phyloP scores from a whole-genome alignment of 768 basidiomycete species.

The Tricholoma sp. region DNA sequence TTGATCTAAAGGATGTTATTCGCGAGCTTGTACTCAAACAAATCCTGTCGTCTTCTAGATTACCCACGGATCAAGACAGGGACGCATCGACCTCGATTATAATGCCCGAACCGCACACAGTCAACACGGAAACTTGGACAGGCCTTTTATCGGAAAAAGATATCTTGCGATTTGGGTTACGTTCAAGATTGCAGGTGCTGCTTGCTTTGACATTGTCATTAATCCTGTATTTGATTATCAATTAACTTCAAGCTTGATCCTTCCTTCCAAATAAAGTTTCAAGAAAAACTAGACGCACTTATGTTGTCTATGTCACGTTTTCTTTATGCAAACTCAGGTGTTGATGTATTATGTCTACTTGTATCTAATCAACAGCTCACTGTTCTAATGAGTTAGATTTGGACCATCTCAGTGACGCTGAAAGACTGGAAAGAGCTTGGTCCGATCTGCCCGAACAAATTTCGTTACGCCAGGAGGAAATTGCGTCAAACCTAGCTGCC shows the following conservation, averaged over 20 bases:
- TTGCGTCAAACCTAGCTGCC: conserved; percentile 5
- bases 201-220: not conserved
- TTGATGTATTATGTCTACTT: not conserved
- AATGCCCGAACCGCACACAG: not conserved
- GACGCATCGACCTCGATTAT: not conserved
- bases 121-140: not conserved
- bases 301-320: conserved; percentile 16
- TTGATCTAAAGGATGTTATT: conserved; percentile 1
- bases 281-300: conserved; percentile 18
- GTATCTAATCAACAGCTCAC: not conserved
- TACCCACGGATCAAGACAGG: not conserved
- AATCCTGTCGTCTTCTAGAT: not conserved
- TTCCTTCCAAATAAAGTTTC: not conserved
- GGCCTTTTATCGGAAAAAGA: conserved; percentile 7
- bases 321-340: conserved; percentile 14
- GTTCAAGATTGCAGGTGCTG: conserved; percentile 4
- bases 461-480: not conserved
- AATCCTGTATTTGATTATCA: not conserved
- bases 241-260: conserved; percentile 9
- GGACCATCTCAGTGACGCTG: conserved; percentile 7
- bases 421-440: conserved; percentile 1
- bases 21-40: conserved; percentile 6
- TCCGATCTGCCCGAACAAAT: conserved; percentile 9
- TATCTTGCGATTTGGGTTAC: conserved; percentile 10
- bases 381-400: conserved; percentile 1